phyloP scores from a whole-genome alignment of 176 grass and related monocot species.

The Luzula sylvatica region DNA sequence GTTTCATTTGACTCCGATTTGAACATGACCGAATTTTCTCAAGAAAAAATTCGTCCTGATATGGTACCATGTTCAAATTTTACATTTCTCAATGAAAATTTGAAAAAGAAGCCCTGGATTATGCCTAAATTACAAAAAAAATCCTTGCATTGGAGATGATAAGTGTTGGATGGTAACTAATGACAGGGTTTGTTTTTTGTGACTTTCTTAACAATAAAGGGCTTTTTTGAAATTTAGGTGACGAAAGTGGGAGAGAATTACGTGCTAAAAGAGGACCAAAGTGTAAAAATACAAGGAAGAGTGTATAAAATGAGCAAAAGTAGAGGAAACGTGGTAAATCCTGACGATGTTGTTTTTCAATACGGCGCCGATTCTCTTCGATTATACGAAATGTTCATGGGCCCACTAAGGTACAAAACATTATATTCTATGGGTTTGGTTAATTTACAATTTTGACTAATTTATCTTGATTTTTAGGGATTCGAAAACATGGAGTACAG shows the following conservation, averaged over 20 bases:
- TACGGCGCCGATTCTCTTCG: conserved; percentile 97
- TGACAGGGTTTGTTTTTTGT: neutral
- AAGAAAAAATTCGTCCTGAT: conserved; percentile 76
- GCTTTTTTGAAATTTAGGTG: conserved; percentile 35
- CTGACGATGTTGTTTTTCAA: conserved; percentile 92
- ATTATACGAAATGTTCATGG: conserved; percentile 99
- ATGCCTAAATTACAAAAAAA: neutral
- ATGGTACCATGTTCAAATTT: conserved; percentile 39
- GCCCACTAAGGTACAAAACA: conserved; percentile 63
- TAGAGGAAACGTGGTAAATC: conserved; percentile 96
- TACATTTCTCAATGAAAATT: neutral
- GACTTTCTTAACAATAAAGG: neutral
- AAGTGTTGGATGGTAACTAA: neutral
- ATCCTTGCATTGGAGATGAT: too few species aligned
- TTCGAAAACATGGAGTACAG: conserved; percentile 92
- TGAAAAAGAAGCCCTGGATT: neutral
- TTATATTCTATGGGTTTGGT: too few species aligned
- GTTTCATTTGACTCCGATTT: conserved; percentile 58
- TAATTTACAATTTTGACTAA: too few species aligned
- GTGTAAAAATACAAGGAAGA: conserved; percentile 56
- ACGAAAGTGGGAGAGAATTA: conserved; percentile 81
- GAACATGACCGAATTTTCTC: conserved; percentile 42
- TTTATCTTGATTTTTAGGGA: conserved; percentile 31
- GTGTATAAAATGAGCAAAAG: conserved; percentile 99
- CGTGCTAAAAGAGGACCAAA: conserved; percentile 72